Evolutionary conservation across 1,284 basidiomycete species (phyloP).

Genomic region (Rhodotorula sp.): DNA sequence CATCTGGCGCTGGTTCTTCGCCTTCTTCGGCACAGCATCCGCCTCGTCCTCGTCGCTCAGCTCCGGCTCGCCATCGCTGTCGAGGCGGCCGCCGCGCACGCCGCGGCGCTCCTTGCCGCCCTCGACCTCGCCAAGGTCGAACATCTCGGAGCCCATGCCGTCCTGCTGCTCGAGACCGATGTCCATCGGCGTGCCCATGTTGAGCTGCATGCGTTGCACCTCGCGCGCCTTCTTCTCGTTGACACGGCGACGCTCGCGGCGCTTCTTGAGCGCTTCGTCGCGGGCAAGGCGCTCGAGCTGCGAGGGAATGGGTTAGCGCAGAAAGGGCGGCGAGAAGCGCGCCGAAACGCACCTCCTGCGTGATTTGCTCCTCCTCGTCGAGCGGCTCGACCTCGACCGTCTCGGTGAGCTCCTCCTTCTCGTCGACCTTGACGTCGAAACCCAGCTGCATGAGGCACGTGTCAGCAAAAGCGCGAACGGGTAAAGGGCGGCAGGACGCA

Average conservation of each 20-base stretch:
- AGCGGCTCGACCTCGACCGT: slow-evolving; percentile 72
- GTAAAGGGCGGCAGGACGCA: slow-evolving; percentile 47
- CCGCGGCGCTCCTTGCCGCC: slow-evolving; percentile 55
- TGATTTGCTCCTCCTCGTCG: slow-evolving; percentile 84
- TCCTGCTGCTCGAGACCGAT: slow-evolving; percentile 80
- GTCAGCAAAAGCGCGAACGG: slow-evolving; percentile 47
- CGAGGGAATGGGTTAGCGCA: slow-evolving; percentile 6
- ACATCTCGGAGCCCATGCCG: slow-evolving; percentile 71
- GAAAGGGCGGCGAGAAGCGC: not conserved
- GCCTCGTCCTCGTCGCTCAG: slow-evolving; percentile 57
- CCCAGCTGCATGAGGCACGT: slow-evolving; percentile 58
- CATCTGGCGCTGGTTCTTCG: slow-evolving; percentile 59
- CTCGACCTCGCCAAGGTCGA: slow-evolving; percentile 74
- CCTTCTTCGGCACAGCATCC: slow-evolving; percentile 58
- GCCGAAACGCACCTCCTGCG: slow-evolving; percentile 68
- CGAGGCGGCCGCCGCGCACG: slow-evolving; percentile 29
- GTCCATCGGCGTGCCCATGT: slow-evolving; percentile 95
- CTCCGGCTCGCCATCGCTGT: slow-evolving; percentile 53
- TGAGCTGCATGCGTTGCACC: slow-evolving; percentile 92
- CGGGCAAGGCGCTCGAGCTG: slow-evolving; percentile 67
- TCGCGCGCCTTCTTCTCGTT: slow-evolving; percentile 89
- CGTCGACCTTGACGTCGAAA: slow-evolving; percentile 68
- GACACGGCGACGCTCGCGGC: slow-evolving; percentile 73
- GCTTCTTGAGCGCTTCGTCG: slow-evolving; percentile 75
- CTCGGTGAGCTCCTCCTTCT: slow-evolving; percentile 75